Base-by-base conservation (phyloP, 768 basidiomycete species). In the Tricholoma flavovirens region DNA sequence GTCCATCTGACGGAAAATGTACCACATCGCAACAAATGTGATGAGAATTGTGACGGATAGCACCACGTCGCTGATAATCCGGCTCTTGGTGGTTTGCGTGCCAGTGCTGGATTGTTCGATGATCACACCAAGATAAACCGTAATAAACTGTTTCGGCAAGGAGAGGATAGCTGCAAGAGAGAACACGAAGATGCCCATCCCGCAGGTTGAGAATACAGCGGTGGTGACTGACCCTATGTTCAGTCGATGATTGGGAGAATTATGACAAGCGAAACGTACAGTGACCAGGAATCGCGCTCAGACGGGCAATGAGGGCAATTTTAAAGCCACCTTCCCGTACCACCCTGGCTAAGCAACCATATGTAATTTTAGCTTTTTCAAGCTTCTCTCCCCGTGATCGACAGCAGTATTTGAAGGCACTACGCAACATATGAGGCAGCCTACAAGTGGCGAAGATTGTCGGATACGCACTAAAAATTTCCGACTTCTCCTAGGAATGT, bases 291-390 rank as follows among this genome's bases (percentile, higher is more conserved):
- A 94, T 92, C 29, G 87, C 92, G 62, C 87, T 89, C 54, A 87
- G 75, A 32, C 89, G 82, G 4, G 83, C 87, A 53, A 92, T 80
- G 48, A 93, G 72, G 0, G 88, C 89, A 56, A 93, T 83, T 67
- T 80, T 85, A 76, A 95, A 92, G 1, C 93, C 95, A 35, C 94
- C 95, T 15, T 93, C 89, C 14, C 90, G 81, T 11, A 96, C 84
- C 12, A 92, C 74, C 69, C 77, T 74, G 58, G 83, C 82, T 3
- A 86, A 70, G 67, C 83, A 83, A 3, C 81, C 83, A 64, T 87
- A 87, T 11, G 75, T 69, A 17, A 86, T 73, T 32, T 77, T 83
- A 1, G 71, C 77, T 59, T 76, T 73, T 62, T 89, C 87, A 55
- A 85, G 67, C 60, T 91, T 93, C 59, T 86, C 87, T 1, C 89